Percentiles rank a stretch among this genome's conserved stretches.
These are phyloP conservation scores for Claviceps quebecensis DNA, from an alignment of 2,329 filamentous ascomycete genomes.

Conservation along the genomic window DNA sequence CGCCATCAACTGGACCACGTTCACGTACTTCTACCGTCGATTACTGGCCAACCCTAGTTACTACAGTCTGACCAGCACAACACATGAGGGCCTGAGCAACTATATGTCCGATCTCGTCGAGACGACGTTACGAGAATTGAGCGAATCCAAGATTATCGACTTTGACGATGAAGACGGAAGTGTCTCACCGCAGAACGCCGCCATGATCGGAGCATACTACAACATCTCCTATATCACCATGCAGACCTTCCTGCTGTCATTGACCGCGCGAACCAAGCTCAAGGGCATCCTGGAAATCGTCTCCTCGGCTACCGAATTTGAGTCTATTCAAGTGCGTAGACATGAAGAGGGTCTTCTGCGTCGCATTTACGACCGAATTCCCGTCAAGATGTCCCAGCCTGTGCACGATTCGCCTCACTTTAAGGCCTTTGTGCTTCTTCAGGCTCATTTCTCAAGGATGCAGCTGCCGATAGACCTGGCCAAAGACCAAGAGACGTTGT, in stretches of 20 bases:
- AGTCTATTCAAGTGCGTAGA: slow-evolving; percentile 82
- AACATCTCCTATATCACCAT: slow-evolving; percentile 99
- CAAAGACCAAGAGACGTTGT: slow-evolving; percentile 84
- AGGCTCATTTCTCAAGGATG: slow-evolving; percentile 96
- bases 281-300: slow-evolving; percentile 96
- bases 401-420: slow-evolving; percentile 91
- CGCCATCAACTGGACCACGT: slow-evolving; percentile 95
- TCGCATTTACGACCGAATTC: slow-evolving; percentile 85
- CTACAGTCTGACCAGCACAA: slow-evolving; percentile 79
- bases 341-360: slow-evolving; percentile 81
- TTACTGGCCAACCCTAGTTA: slow-evolving; percentile 92
- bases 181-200: slow-evolving; percentile 79
- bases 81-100: slow-evolving; percentile 83
- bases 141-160: slow-evolving; percentile 90
- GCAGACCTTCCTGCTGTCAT: slow-evolving; percentile 91
- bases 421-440: slow-evolving; percentile 93
- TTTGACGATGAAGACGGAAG: slow-evolving; percentile 88
- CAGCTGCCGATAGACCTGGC: slow-evolving; percentile 88
- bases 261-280: slow-evolving; percentile 78
- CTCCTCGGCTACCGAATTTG: slow-evolving; percentile 92
- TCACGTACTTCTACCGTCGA: slow-evolving; percentile 95
- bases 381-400: slow-evolving; percentile 84
- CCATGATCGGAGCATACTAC: slow-evolving; percentile 98
- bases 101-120: slow-evolving; percentile 93
- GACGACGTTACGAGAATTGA: slow-evolving; percentile 75